Evolutionary conservation across 805 yeast species (phyloP).

Genomic region (Brettanomyces nanus): DNA sequence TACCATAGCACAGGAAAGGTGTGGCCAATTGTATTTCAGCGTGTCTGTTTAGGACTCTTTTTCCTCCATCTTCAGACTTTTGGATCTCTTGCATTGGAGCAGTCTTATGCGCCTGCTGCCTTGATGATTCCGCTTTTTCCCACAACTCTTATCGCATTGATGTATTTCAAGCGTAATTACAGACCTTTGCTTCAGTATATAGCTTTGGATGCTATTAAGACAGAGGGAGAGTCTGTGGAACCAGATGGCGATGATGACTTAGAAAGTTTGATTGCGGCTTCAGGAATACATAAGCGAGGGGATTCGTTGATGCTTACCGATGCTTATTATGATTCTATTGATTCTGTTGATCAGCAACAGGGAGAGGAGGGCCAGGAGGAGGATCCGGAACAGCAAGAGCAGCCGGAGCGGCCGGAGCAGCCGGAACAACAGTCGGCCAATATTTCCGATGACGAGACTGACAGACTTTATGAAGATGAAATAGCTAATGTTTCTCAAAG

Average conservation of each 20-base stretch:
- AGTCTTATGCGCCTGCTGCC: slow-evolving; percentile 41
- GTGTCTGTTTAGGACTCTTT: slow-evolving; percentile 46
- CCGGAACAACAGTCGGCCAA: not conserved
- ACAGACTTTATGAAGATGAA: not conserved
- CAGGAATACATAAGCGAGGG: not conserved
- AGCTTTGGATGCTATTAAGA: slow-evolving; percentile 50
- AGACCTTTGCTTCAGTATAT: slow-evolving; percentile 46
- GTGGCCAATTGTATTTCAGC: slow-evolving; percentile 55
- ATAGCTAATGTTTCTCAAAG: slow-evolving; percentile 1
- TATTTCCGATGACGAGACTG: not conserved
- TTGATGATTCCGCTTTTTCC: slow-evolving; percentile 42
- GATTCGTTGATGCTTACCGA: slow-evolving; percentile 11
- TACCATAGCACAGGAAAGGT: slow-evolving; percentile 61
- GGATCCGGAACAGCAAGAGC: not conserved
- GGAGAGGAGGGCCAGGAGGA: slow-evolving; percentile 3
- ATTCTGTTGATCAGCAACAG: slow-evolving; percentile 1
- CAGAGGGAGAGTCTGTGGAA: slow-evolving; percentile 26
- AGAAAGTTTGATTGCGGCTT: slow-evolving; percentile 7
- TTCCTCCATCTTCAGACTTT: slow-evolving; percentile 56
- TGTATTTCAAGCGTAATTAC: slow-evolving; percentile 47
- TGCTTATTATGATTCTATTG: slow-evolving; percentile 3
- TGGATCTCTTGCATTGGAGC: slow-evolving; percentile 55
- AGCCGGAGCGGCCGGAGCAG: too few relatives aligned
- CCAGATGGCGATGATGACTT: slow-evolving; percentile 15
- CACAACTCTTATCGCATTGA: slow-evolving; percentile 35